phyloP scores from a whole-genome alignment of 352 stramenopile genomes.

The Pythium plurisporium region DNA sequence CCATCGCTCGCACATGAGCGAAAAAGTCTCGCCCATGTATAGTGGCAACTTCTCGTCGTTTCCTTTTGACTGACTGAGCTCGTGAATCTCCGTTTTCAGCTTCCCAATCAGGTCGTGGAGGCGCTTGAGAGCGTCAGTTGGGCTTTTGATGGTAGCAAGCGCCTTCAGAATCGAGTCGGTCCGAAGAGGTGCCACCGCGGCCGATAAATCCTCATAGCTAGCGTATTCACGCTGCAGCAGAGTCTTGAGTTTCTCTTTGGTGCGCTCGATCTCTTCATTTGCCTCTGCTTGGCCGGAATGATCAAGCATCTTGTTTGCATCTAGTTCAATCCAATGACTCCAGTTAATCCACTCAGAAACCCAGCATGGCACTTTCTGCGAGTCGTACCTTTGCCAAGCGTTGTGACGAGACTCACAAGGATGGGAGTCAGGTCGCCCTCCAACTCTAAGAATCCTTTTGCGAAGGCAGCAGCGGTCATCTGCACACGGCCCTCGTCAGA shows the following conservation, averaged over 20 bases:
- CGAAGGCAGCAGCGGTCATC: conserved; percentile 99
- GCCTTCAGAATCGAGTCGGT: conserved; percentile 76
- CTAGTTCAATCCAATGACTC: conserved; percentile 18
- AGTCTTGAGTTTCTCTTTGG: conserved; percentile 86
- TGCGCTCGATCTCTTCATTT: conserved; percentile 86
- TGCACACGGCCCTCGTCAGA: conserved; percentile 99
- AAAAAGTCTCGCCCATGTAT: conserved; percentile 97
- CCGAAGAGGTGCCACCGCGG: conserved; percentile 60
- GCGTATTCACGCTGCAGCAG: conserved; percentile 86
- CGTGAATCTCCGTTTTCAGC: conserved; percentile 72
- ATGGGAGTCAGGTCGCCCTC: conserved; percentile 99
- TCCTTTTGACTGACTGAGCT: conserved; percentile 64
- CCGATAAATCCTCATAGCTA: conserved; percentile 57
- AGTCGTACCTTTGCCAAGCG: conserved; percentile 61
- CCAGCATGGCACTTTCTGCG: background rate
- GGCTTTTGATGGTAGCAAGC: conserved; percentile 79
- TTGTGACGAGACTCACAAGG: conserved; percentile 94
- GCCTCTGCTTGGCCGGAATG: conserved; percentile 97
- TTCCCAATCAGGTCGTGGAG: conserved; percentile 79
- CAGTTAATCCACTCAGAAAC: background rate
- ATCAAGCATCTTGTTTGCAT: conserved; percentile 97
- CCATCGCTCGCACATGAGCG: conserved; percentile 92
- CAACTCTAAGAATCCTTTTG: conserved; percentile 98
- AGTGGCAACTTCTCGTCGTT: conserved; percentile 81
- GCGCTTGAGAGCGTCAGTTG: conserved; percentile 58